Evolutionary conservation across 257 asterid species (phyloP), one percentile per base, ranked within the genome.

Genomic region (Cinchona pubescens): DNA sequence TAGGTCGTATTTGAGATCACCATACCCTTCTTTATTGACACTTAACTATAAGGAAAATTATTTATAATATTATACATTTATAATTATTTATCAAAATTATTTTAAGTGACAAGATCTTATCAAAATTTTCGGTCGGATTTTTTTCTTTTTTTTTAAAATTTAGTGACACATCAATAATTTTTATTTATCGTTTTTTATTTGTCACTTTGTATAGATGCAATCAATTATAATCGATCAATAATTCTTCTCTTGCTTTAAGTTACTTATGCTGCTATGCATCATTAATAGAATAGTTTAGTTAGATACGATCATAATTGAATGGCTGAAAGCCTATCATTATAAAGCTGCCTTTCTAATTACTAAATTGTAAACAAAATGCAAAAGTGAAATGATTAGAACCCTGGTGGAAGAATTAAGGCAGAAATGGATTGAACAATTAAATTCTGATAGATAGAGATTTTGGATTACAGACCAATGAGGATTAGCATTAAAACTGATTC

Each of bases 1-100:
- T 42, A 45, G 58, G 53, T 65, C 74, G 78, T 75, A 71, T 71
- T 71, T 53, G 77, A 75, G 46, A 18, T 55, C 38, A 56, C 71
- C 71, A 64, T 76, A 30, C 37, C 29, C 5, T 19, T 75, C 32
- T 68, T 42, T 37, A 74, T 69, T 35, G 34, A 40, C 25, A 66
- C 23, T 7, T n/a, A n/a, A n/a, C n/a, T n/a, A n/a, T n/a, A n/a
- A n/a, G n/a, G n/a, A n/a, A n/a, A n/a, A n/a, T n/a, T n/a, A n/a
- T n/a, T n/a, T n/a, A n/a, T n/a, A n/a, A n/a, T n/a, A n/a, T n/a
- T n/a, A n/a, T n/a, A n/a, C n/a, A n/a, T n/a, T n/a, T n/a, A n/a
- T n/a, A n/a, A n/a, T n/a, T n/a, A n/a, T n/a, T n/a, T n/a, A n/a
- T n/a, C n/a, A n/a, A n/a, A n/a, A n/a, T n/a, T n/a, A n/a, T n/a